Evolutionary conservation across 2,329 filamentous ascomycete genomes (phyloP), one percentile per base, ranked within the genome.

Genomic region (Dactylellina leptospora): DNA sequence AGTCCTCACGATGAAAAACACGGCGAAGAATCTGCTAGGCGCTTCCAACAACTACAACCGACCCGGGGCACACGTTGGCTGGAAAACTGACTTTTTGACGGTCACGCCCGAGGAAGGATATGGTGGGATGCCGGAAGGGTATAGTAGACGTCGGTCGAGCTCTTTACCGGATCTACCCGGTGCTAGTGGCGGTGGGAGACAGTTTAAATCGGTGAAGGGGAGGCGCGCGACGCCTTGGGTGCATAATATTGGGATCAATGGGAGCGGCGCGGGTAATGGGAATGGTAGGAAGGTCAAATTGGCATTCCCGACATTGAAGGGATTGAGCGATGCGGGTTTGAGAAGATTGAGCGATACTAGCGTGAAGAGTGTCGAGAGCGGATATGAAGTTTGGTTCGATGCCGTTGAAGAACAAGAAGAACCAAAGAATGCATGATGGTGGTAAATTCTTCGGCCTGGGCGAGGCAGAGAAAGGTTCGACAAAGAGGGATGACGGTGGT

Each of bases 171-270:
- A 72, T 63, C 28, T 72, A 47, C 68, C 54, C n/a, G 48, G 42
- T 6, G 56, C 51, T 10, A 50, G 58, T 5, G 48, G 42, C 10
- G 56, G 44, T 10, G 51, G 58, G 2, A 50, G 59, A 6, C 40
- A 13, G 22, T 44, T 40, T 5, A 64, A 60, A 28, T 60, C 59
- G 4, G 68, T 72, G n/a, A 72, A 72, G 40, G 68, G 59, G 18
- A 44, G 68, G 25, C 44, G 68, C 4, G 51, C 68, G 18, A 72
- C 68, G 53, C 68, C 68, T 22, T 72, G 68, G 68, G 68, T 64
- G 27, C 59, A 72, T 50, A 72, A 72, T 44, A 55, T 72, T 6
- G 68, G 68, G 40, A 60, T 60, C 45, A 42, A 55, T 53, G 54
- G 58, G 4, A 36, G 28, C 40, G 54, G 18, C 10, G 45, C 42